Evolutionary conservation across 2,329 filamentous ascomycete genomes (phyloP).

Genomic region (Microcyclosporella mali): DNA sequence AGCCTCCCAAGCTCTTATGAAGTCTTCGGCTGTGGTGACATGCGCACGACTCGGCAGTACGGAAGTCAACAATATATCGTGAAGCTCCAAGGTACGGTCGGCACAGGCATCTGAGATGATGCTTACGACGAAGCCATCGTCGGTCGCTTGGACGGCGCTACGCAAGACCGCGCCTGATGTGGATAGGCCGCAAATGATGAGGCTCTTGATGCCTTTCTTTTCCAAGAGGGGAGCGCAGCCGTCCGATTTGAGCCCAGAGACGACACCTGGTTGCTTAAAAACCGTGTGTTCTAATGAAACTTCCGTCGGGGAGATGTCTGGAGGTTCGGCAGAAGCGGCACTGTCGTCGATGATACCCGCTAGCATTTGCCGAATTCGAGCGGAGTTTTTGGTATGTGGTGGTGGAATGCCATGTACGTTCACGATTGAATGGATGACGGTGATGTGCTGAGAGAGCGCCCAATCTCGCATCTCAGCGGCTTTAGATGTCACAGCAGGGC

Average conservation of each 20-base stretch:
- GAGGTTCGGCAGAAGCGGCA: background rate
- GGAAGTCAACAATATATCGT: conserved; percentile 9
- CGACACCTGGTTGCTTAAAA: conserved; percentile 7
- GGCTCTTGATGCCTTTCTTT: conserved; percentile 7
- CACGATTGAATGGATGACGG: conserved; percentile 13
- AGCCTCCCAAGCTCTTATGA: background rate
- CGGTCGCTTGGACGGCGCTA: conserved; percentile 11
- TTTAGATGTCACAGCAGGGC: background rate
- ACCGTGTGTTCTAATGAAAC: background rate
- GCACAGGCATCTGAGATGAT: conserved; percentile 15
- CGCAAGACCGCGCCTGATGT: conserved; percentile 13
- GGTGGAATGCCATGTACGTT: conserved; percentile 3
- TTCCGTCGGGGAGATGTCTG: too few relatives aligned
- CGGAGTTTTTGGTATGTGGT: background rate
- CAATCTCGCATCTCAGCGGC: conserved; percentile 12
- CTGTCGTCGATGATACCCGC: background rate
- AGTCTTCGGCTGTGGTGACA: conserved; percentile 9
- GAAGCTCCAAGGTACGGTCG: conserved; percentile 10
- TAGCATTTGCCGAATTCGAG: background rate
- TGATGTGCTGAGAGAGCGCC: conserved; percentile 11
- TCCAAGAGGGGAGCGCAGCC: conserved; percentile 7
- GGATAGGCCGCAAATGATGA: conserved; percentile 13
- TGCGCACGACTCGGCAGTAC: conserved; percentile 7
- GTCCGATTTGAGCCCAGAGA: conserved; percentile 11
- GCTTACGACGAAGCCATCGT: conserved; percentile 13